A percentile compares a stretch with the other conserved stretches of the same genome.
Evolutionary conservation across 176 grass and related monocot genomes (phyloP).

Genomic region (Cenchrus americanus): DNA sequence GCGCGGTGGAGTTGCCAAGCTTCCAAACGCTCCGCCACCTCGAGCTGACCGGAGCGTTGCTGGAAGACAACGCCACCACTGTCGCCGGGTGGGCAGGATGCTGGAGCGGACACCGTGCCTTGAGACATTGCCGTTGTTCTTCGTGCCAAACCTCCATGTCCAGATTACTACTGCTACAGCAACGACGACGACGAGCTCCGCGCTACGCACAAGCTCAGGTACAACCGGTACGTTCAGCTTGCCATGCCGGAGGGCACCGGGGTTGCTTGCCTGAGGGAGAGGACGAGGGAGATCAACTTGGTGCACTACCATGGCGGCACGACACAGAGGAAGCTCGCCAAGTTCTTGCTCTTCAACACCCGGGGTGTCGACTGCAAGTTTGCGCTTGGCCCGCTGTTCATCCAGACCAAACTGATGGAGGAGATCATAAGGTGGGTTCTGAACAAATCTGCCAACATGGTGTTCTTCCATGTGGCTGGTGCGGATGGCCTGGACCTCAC

Average conservation of each 20-base stretch:
- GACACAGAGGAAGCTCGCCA: slow-evolving; percentile 18
- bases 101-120: background rate
- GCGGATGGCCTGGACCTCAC: slow-evolving; percentile 57
- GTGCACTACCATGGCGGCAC: slow-evolving; percentile 25
- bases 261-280: slow-evolving; percentile 6
- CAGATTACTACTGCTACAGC: too few relatives aligned
- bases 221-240: background rate
- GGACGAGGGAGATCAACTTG: slow-evolving; percentile 11
- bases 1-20: background rate
- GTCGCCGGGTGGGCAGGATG: background rate
- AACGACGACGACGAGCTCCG: too few relatives aligned
- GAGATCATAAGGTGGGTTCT: background rate
- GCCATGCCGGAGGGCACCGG: too few relatives aligned
- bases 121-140: slow-evolving; percentile 24
- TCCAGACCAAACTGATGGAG: slow-evolving; percentile 6
- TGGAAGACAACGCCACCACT: background rate
- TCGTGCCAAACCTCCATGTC: background rate
- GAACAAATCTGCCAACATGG: slow-evolving; percentile 4
- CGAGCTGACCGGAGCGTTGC: slow-evolving; percentile 13
- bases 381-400: background rate
- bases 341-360: slow-evolving; percentile 33
- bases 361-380: background rate
- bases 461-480: background rate
- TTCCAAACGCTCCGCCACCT: background rate
- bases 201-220: slow-evolving; percentile 1